Percentiles rank a stretch among this genome's conserved stretches.
Evolutionary conservation across 2,329 filamentous ascomycete species (phyloP).

Genomic region (Diaporthe helianthi): DNA sequence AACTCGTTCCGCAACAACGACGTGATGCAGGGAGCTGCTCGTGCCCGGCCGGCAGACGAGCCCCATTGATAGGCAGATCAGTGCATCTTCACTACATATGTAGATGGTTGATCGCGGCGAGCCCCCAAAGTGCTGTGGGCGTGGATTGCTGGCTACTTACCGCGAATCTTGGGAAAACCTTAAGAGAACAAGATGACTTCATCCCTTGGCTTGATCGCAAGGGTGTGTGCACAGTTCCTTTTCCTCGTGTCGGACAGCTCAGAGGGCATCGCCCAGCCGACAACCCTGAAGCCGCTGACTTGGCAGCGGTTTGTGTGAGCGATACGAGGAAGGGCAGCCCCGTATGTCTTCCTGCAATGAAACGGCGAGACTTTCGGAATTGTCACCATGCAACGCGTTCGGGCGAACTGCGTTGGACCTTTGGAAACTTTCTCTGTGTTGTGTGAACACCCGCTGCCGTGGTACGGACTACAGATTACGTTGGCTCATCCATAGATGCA

Average conservation of each 20-base stretch:
- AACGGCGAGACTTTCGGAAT: constrained; percentile 24
- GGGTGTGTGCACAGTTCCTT: not conserved
- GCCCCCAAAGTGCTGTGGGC: no score
- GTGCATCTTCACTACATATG: no score
- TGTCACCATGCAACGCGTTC: constrained; percentile 20
- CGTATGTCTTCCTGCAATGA: constrained; percentile 11
- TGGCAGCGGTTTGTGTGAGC: not conserved
- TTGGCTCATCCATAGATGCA: not conserved
- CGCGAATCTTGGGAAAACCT: no score
- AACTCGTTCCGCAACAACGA: not conserved
- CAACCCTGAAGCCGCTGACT: not conserved
- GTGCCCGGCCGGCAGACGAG: not conserved
- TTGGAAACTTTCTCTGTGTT: not conserved
- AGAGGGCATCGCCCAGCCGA: not conserved
- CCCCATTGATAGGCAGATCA: not conserved
- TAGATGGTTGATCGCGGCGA: not conserved
- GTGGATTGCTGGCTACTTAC: no score
- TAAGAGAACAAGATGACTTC: not conserved
- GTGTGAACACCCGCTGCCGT: constrained; percentile 9
- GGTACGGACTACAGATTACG: no score
- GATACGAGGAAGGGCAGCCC: constrained; percentile 18
- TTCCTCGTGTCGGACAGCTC: constrained; percentile 6
- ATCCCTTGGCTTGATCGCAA: constrained; percentile 8
- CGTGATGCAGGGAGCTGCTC: not conserved
- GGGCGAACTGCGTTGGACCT: constrained; percentile 6